Percentiles rank a stretch among this genome's conserved stretches.
These are phyloP conservation scores for Paracoccidioides lutzii DNA, from an alignment of 2,329 filamentous ascomycete genomes.

Conservation along the genomic window DNA sequence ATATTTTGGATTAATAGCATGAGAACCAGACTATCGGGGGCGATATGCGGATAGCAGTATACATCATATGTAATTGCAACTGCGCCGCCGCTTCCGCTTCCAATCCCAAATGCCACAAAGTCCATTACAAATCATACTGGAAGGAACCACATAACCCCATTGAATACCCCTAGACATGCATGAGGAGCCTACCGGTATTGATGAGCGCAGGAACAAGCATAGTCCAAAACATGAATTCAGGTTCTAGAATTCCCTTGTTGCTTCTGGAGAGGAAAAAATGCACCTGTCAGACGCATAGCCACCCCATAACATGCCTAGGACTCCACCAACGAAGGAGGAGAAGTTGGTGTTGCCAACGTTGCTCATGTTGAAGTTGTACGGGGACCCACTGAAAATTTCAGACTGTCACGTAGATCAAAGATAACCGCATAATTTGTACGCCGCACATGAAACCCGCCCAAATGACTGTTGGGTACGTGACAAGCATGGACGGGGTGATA, in stretches of 20 bases:
- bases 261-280: slow-evolving; percentile 25
- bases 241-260: slow-evolving; percentile 32
- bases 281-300: slow-evolving; percentile 27
- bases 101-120: slow-evolving; percentile 17
- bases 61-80: slow-evolving; percentile 18
- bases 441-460: slow-evolving; percentile 20
- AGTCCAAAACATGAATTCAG: slow-evolving; percentile 33
- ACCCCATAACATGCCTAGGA: slow-evolving; percentile 21
- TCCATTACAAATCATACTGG: slow-evolving; percentile 19
- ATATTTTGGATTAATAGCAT: slow-evolving; percentile 30
- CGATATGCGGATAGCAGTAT: slow-evolving; percentile 18
- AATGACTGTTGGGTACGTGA: slow-evolving; percentile 20
- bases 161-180: slow-evolving; percentile 19
- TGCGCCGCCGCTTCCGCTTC: slow-evolving; percentile 13
- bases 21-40: slow-evolving; percentile 19
- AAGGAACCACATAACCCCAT: slow-evolving; percentile 18
- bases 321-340: slow-evolving; percentile 28
- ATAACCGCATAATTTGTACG: slow-evolving; percentile 19
- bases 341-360: slow-evolving; percentile 19
- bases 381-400: slow-evolving; percentile 15
- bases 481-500: slow-evolving; percentile 16
- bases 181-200: slow-evolving; percentile 14
- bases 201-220: slow-evolving; percentile 16
- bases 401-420: slow-evolving; percentile 23
- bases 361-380: slow-evolving; percentile 20